Evolutionary conservation across 208 protist genomes (phyloP), one percentile per base, ranked within the genome.

Genomic region (Leishmania braziliensis): DNA sequence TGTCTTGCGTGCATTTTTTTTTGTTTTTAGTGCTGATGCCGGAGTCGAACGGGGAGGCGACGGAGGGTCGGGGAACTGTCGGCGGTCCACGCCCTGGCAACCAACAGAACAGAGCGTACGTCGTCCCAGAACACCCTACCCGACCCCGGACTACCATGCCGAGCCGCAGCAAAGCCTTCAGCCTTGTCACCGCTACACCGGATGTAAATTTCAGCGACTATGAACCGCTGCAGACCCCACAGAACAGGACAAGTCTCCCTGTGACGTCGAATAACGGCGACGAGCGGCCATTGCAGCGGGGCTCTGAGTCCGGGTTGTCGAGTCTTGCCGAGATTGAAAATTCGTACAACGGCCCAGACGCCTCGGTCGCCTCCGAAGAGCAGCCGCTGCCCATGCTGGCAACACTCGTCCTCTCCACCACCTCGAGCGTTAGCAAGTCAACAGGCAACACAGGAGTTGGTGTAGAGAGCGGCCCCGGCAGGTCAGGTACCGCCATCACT

Each of bases 301-400:
- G 46, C 58, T 76, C 76, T 23, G 51, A 18, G 23, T 76, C 60
- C 16, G 76, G 80, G 18, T 51, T 79, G 4, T 46, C 43, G 29
- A 71, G 53, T 14, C 53, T 68, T 14, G 62, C 60, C 62, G 77
- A 81, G 14, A 10, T 20, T 29, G 48, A 58, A 48, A 58, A 53
- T 48, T 56, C 70, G 73, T 72, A 23, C 10, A 79, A 33, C n/a
- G 62, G 79, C 46, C 39, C n/a, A n/a, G 60, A 78, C 5, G 26
- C 20, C 26, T 54, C 63, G 8, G 76, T 16, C 65, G 1, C n/a
- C 63, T 71, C 77, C 36, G 63, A 72, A 3, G 62, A 77, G 48
- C 53, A 39, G 5, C 62, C 71, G 72, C 72, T 85, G 46, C 82
- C 77, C 62, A 39, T 75, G 65, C 65, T 85, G 54, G 65, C 82